These are phyloP conservation scores for Collybiopsis confluens DNA, from an alignment of 768 basidiomycete genomes.

Conservation along the genomic window DNA sequence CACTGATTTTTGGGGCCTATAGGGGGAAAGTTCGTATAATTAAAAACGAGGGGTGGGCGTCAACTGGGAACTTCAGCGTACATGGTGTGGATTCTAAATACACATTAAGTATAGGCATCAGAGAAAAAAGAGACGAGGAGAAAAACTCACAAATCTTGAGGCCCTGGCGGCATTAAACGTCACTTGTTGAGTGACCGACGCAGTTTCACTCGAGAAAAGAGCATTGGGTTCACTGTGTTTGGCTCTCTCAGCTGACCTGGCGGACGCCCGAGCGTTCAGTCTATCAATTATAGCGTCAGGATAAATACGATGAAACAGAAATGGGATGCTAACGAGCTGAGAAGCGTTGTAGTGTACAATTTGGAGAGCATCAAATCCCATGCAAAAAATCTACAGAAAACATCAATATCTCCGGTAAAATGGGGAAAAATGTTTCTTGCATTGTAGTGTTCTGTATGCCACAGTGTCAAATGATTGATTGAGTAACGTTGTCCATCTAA, in stretches of 20 bases:
- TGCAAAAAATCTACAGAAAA: background rate
- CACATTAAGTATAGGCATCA: no score
- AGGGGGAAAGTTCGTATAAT: no score
- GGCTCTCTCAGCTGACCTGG: background rate
- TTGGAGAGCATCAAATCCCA: constrained; percentile 1
- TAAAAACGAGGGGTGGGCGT: no score
- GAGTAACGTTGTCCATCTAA: no score
- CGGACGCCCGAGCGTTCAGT: background rate
- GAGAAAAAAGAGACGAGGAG: background rate
- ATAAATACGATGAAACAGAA: no score
- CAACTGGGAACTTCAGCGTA: background rate
- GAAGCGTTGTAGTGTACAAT: background rate
- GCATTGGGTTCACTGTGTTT: constrained; percentile 2
- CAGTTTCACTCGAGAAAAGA: background rate
- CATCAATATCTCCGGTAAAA: no score
- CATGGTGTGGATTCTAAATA: background rate
- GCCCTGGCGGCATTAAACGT: background rate
- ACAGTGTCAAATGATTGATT: no score
- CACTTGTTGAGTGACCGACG: background rate
- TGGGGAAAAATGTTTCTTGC: no score
- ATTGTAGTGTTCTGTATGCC: no score
- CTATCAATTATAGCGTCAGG: no score
- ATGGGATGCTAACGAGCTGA: background rate
- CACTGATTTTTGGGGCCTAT: no score
- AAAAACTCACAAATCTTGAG: background rate